Base-by-base conservation (phyloP, 139 green algal species). In the Protoeuglena noctilucae region DNA sequence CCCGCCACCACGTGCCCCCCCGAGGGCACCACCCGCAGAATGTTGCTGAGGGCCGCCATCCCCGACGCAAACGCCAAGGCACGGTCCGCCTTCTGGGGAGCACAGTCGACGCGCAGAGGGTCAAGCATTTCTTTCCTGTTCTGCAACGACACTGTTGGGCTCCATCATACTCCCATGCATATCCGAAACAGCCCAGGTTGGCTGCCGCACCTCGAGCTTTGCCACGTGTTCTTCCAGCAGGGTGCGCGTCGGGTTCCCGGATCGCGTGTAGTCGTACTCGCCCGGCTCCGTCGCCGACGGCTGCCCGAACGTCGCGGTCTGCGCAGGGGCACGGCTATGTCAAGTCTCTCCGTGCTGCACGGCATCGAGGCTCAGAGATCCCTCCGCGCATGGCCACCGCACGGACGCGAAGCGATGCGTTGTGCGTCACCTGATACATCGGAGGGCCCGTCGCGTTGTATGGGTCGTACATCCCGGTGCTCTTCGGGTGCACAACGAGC, bases 261-360 rank as follows among this genome's bases (percentile, higher is more conserved):
- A 86, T 57, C 92, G 80, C 0, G 83, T 92, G 83, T 99, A 99
- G 71, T 99, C 92, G 64, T 96, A 99, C 16, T 70, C 62, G 0
- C 86, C 86, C 40, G 69, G 76, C 22, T 83, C 76, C 6, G 77
- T 89, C 3, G 88, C 81, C 27, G 52, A 72, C 6, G 86, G 82
- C 70, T 94, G 79, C 28, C 40, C 61, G 48, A 90, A 91, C 25
- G 82, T 97, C 24, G 88, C 85, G 1, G 91, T 99, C 71, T 99
- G n/a, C n/a, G n/a, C n/a, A n/a, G n/a, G n/a, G n/a, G n/a, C n/a
- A n/a, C n/a, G n/a, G n/a, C n/a, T n/a, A n/a, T n/a, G n/a, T n/a
- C n/a, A n/a, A n/a, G n/a, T n/a, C n/a, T n/a, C n/a, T n/a, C n/a
- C n/a, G n/a, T n/a, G n/a, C n/a, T n/a, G n/a, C n/a, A n/a, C n/a